phyloP scores from a whole-genome alignment of 495 filamentous ascomycete species.

The Aspergillus campestris region DNA sequence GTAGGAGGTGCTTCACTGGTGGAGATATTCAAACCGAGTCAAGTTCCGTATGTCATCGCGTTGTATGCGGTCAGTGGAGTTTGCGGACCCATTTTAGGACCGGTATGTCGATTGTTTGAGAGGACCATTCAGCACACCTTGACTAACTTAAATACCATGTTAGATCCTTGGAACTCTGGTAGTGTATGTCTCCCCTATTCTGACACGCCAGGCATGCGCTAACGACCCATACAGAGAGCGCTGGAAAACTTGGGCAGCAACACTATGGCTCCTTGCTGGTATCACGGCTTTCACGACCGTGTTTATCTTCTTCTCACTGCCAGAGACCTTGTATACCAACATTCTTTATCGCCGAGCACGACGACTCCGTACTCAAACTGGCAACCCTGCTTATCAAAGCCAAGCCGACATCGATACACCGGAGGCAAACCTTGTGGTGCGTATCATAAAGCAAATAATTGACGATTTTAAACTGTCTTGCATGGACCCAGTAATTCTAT shows the following conservation, averaged over 20 bases:
- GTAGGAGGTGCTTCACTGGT: conserved; percentile 10
- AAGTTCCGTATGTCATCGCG: conserved; percentile 8
- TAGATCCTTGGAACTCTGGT: too few relatives aligned
- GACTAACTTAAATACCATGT: too few relatives aligned
- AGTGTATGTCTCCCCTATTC: too few relatives aligned
- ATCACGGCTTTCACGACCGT: conserved; percentile 29
- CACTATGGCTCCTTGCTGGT: conserved; percentile 6
- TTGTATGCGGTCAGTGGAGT: conserved; percentile 11
- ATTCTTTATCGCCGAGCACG: conserved; percentile 43
- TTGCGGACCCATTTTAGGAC: conserved; percentile 8
- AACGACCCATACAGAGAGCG: too few relatives aligned
- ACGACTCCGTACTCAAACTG: conserved; percentile 24
- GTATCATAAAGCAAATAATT: conserved; percentile 5
- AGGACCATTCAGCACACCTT: too few relatives aligned
- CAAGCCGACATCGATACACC: too few relatives aligned
- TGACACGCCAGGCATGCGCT: too few relatives aligned
- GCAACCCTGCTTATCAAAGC: too few relatives aligned
- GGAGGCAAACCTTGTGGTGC: too few relatives aligned
- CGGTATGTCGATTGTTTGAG: conserved; percentile 8
- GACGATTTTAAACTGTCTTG: conserved; percentile 6
- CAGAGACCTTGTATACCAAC: conserved; percentile 43
- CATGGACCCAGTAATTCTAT: conserved; percentile 11
- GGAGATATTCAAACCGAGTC: conserved; percentile 3
- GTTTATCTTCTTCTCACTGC: conserved; percentile 38
- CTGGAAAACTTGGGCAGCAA: conserved; percentile 7